These are phyloP conservation scores for Mycena amicta DNA, from an alignment of 768 basidiomycete species.

Conservation along the genomic window DNA sequence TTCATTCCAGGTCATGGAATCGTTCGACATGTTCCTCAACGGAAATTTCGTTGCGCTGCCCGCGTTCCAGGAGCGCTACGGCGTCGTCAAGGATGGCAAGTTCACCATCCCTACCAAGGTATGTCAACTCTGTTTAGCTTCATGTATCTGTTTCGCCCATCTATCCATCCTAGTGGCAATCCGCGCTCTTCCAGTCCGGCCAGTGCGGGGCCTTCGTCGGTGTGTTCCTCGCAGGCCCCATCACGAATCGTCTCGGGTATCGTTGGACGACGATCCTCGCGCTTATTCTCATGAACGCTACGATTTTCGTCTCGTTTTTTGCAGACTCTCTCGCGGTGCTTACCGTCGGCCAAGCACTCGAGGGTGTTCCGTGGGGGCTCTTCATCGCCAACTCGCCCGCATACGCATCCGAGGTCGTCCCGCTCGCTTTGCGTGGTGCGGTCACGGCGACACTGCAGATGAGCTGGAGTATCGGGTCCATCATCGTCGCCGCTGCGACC, in stretches of 20 bases:
- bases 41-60: background rate
- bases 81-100: background rate
- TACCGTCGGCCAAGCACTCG: conserved; percentile 16
- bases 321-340: conserved; percentile 19
- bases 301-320: background rate
- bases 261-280: conserved; percentile 21
- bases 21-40: background rate
- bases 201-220: conserved; percentile 23
- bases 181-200: conserved; percentile 17
- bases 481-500: conserved; percentile 24
- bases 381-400: conserved; percentile 25
- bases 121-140: background rate
- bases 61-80: background rate
- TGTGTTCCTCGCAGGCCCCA: conserved; percentile 19
- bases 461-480: conserved; percentile 21
- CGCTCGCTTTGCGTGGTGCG: conserved; percentile 18
- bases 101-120: background rate
- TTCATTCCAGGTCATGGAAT: background rate
- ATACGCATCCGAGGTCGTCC: conserved; percentile 22
- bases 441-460: conserved; percentile 21
- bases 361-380: conserved; percentile 22
- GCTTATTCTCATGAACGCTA: conserved; percentile 2
- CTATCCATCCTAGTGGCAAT: conserved; percentile 15
- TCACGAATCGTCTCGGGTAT: conserved; percentile 22
- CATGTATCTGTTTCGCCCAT: background rate